phyloP scores from a whole-genome alignment of 495 filamentous ascomycete species.

The Neurospora sp. region DNA sequence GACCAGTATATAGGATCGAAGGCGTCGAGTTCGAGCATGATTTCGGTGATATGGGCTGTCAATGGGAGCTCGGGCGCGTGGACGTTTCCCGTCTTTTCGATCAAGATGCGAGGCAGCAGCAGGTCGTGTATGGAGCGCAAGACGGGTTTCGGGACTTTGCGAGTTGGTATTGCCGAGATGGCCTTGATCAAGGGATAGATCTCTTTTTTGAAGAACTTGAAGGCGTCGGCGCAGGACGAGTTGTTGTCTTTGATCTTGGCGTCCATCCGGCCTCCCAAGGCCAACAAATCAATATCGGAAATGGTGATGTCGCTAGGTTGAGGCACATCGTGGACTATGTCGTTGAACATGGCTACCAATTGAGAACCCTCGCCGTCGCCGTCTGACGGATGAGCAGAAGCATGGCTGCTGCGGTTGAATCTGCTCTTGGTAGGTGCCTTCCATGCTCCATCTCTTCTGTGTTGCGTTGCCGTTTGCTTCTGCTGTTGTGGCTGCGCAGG shows the following conservation, averaged over 20 bases:
- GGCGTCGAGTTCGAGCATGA: conserved; percentile 22
- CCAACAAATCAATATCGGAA: neutral
- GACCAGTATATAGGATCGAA: conserved; percentile 23
- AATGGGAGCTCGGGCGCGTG: conserved; percentile 24
- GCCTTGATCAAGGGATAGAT: conserved; percentile 20
- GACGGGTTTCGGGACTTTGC: neutral
- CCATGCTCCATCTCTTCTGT: neutral
- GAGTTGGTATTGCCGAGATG: neutral
- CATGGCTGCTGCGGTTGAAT: conserved; percentile 2
- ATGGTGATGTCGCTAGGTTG: neutral
- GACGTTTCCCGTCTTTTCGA: conserved; percentile 24
- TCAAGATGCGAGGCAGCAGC: neutral
- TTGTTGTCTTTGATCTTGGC: neutral
- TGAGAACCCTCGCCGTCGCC: conserved; percentile 1
- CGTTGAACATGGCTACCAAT: conserved; percentile 8
- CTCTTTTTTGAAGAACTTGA: conserved; percentile 28
- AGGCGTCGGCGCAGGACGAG: conserved; percentile 17
- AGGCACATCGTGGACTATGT: conserved; percentile 11
- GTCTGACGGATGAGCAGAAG: neutral
- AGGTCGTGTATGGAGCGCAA: neutral
- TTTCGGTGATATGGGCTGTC: conserved; percentile 28
- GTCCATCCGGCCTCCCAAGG: neutral
- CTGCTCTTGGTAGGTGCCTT: neutral
- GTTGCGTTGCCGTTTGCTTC: neutral
- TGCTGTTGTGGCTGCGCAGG: neutral